Conservation (phyloP, 2,329 filamentous ascomycete species). For the Coniochaeta ligniaria region DNA sequence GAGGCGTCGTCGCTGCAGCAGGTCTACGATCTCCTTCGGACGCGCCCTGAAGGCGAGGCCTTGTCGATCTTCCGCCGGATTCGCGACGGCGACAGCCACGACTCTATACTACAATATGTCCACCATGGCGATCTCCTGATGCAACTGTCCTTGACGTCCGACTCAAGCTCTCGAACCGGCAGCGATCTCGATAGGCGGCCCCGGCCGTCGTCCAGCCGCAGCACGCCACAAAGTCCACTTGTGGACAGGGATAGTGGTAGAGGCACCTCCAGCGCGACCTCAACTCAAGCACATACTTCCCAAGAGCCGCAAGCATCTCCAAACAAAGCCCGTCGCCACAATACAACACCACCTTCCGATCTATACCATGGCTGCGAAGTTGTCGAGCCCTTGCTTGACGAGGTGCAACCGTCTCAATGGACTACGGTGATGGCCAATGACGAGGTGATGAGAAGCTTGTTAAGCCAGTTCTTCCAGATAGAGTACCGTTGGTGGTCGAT, state of each 20-base stretch:
- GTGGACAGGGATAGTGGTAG: neutral
- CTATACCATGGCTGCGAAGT: slow-evolving; percentile 8
- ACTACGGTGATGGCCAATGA: slow-evolving; percentile 27
- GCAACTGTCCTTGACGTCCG: slow-evolving; percentile 27
- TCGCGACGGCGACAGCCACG: slow-evolving; percentile 22
- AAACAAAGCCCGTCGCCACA: slow-evolving; percentile 22
- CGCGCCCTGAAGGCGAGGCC: slow-evolving; percentile 20
- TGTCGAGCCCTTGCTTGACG: slow-evolving; percentile 22
- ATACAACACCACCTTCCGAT: slow-evolving; percentile 18
- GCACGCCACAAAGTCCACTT: slow-evolving; percentile 11
- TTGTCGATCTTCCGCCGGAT: slow-evolving; percentile 24
- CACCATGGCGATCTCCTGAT: slow-evolving; percentile 27
- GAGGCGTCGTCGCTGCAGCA: slow-evolving; percentile 19
- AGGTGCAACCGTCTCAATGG: slow-evolving; percentile 25
- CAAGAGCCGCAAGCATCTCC: slow-evolving; percentile 13
- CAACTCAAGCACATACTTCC: neutral
- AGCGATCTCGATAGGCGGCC: slow-evolving; percentile 13
- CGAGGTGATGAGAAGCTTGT: slow-evolving; percentile 34
- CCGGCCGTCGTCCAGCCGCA: neutral
- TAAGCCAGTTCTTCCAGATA: slow-evolving; percentile 61
- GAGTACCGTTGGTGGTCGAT: slow-evolving; percentile 25
- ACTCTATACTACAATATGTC: slow-evolving; percentile 24
- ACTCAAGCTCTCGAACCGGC: slow-evolving; percentile 23
- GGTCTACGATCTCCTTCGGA: slow-evolving; percentile 18
- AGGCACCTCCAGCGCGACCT: neutral